A percentile compares a stretch with the other conserved stretches of the same genome.
Evolutionary conservation across 345 rosid genomes (phyloP).

Genomic region (Eucalyptus rudis): DNA sequence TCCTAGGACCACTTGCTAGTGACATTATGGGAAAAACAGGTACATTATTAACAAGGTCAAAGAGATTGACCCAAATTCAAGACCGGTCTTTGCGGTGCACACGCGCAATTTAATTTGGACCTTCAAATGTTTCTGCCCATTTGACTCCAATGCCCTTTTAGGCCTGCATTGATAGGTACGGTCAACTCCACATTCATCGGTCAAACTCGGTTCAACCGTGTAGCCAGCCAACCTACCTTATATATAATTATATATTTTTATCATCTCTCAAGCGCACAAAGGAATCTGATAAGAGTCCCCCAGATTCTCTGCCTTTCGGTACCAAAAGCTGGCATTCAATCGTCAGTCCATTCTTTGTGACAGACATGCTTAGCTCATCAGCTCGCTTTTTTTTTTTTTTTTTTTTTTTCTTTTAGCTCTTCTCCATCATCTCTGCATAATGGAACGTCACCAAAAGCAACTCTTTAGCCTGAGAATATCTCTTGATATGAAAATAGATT

Average conservation of each 20-base stretch:
- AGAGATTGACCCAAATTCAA: not conserved
- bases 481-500: not conserved
- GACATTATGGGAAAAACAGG: not conserved
- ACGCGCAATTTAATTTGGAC: not conserved
- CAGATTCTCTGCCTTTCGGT: not conserved
- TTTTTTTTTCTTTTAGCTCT: not conserved
- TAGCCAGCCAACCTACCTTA: not conserved
- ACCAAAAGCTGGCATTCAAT: not conserved
- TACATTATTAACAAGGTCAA: not conserved
- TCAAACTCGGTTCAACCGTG: not conserved
- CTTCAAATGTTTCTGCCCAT: not conserved
- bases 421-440: not conserved
- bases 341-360: not conserved
- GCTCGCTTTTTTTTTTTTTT: not conserved
- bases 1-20: not conserved
- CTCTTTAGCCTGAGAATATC: not conserved
- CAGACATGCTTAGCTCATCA: not conserved
- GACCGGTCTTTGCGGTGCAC: not conserved
- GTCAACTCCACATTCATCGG: not conserved
- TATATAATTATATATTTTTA: not conserved
- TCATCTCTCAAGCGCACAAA: not conserved
- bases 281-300: not conserved
- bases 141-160: not conserved
- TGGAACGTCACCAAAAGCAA: not conserved
- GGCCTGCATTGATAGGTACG: not conserved